Conservation (phyloP, 2,329 filamentous ascomycete genomes). For the Ceratocystis cubensis region DNA sequence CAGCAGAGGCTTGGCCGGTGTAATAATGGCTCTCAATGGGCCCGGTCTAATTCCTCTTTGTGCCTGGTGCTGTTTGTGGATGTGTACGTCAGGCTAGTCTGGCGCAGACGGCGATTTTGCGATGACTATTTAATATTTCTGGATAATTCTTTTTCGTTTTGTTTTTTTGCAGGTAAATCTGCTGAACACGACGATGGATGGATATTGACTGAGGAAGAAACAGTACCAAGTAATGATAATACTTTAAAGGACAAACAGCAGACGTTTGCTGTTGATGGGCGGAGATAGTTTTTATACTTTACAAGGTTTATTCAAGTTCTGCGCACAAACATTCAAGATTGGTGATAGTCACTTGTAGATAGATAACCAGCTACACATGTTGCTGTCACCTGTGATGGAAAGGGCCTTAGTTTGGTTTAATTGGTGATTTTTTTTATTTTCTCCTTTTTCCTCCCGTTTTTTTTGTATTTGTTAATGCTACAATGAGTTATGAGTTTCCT, state of each 20-base stretch:
- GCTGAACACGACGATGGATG: neutral
- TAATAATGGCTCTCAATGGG: neutral
- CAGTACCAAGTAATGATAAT: neutral
- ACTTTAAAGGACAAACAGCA: neutral
- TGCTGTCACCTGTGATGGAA: too few species aligned
- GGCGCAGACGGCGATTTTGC: neutral
- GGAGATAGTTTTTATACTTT: neutral
- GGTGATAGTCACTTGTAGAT: too few species aligned
- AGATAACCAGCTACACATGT: too few species aligned
- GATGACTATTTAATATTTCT: constrained; percentile 10
- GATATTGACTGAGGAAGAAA: neutral
- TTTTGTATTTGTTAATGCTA: too few species aligned
- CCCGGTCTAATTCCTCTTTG: neutral
- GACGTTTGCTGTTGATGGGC: neutral
- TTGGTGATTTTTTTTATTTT: too few species aligned
- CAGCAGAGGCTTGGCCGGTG: neutral
- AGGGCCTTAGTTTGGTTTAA: too few species aligned
- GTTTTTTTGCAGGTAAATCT: constrained; percentile 48
- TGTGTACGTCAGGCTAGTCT: neutral
- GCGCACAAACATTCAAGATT: neutral
- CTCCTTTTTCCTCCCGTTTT: too few species aligned
- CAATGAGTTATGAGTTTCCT: too few species aligned
- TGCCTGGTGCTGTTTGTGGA: neutral
- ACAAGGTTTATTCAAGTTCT: neutral
- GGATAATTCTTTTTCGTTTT: constrained; percentile 45